These are phyloP conservation scores for Dendrobium catenatum DNA, from an alignment of 106 monocot species.

Conservation along the genomic window DNA sequence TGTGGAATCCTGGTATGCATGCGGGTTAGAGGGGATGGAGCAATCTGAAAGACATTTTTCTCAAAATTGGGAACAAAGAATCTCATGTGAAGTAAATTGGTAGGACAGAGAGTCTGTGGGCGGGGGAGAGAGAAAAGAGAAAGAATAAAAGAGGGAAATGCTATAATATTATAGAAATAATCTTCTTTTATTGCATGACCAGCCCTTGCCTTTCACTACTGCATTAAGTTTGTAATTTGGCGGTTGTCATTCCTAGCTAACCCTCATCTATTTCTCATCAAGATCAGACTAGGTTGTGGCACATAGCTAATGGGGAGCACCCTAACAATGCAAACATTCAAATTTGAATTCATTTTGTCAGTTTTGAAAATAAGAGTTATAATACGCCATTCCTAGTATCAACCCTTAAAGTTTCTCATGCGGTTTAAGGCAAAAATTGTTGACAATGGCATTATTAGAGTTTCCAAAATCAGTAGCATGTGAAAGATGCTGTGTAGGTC, in stretches of 20 bases:
- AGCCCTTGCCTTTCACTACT: background rate
- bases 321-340: background rate
- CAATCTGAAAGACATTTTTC: too few species aligned
- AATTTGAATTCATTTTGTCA: background rate
- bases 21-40: too few species aligned
- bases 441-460: too few species aligned
- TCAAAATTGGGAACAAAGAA: too few species aligned
- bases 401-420: too few species aligned
- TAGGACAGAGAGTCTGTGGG: background rate
- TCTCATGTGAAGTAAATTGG: too few species aligned
- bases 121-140: background rate
- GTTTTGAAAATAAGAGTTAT: background rate
- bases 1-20: too few species aligned
- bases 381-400: too few species aligned
- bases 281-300: background rate
- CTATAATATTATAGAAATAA: background rate
- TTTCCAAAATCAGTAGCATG: too few species aligned
- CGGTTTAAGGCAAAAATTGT: too few species aligned
- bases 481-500: too few species aligned
- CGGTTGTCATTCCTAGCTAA: background rate
- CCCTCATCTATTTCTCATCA: background rate
- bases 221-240: background rate
- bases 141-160: background rate
- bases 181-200: background rate
- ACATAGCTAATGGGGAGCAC: background rate